Percentiles rank a stretch among this genome's conserved stretches.
Conservation (phyloP, 352 stramenopile species). For the Phytopythium kandeliae region DNA sequence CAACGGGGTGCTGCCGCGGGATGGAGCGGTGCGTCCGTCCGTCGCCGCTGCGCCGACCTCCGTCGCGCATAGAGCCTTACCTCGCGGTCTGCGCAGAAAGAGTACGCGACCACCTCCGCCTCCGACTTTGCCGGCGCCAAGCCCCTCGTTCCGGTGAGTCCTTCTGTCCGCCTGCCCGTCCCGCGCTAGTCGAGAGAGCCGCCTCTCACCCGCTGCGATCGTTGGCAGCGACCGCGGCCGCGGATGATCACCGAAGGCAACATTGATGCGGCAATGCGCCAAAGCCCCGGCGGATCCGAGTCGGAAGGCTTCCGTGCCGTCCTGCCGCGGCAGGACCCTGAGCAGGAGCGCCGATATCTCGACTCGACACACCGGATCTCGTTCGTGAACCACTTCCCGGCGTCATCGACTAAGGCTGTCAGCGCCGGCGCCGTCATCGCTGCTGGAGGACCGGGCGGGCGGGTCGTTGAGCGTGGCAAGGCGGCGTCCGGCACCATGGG, state of each 20-base stretch:
- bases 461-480: constrained; percentile 50
- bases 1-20: constrained; percentile 58
- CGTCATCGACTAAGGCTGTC: constrained; percentile 2
- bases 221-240: constrained; percentile 23
- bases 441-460: constrained; percentile 39
- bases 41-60: neutral
- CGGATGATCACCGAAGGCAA: constrained; percentile 65
- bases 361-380: constrained; percentile 58
- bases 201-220: neutral
- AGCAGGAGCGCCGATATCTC: constrained; percentile 44
- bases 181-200: no score
- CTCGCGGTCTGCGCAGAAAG: constrained; percentile 29
- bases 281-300: constrained; percentile 22
- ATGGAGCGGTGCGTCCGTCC: constrained; percentile 36
- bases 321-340: constrained; percentile 41
- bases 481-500: constrained; percentile 53
- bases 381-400: constrained; percentile 43
- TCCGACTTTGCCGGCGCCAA: constrained; percentile 44
- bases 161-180: neutral
- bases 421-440: constrained; percentile 20
- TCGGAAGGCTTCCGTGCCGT: constrained; percentile 47
- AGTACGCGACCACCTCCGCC: constrained; percentile 50
- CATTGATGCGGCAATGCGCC: constrained; percentile 44
- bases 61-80: neutral
- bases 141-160: constrained; percentile 21